phyloP scores from a whole-genome alignment of 495 filamentous ascomycete species.

The Usnea hakonensis region DNA sequence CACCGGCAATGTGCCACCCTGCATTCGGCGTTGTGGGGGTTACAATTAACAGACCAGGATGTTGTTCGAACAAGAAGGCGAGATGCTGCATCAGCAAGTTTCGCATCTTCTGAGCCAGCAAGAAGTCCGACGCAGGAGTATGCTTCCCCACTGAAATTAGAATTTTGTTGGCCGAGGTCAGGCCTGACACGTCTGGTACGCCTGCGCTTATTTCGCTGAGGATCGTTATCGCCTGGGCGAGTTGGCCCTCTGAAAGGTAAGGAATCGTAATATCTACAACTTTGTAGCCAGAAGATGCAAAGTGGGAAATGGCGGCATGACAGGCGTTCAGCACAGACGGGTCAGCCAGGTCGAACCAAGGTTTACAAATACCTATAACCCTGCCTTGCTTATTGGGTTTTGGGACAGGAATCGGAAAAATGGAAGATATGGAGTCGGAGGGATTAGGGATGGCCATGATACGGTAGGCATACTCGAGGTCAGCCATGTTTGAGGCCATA shows the following conservation, averaged over 20 bases:
- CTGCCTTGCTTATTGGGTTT: constrained; percentile 31
- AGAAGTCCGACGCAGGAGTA: constrained; percentile 60
- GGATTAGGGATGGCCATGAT: constrained; percentile 67
- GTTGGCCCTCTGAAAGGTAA: constrained; percentile 62
- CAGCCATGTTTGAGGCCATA: constrained; percentile 66
- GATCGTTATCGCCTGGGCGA: constrained; percentile 75
- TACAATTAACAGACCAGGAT: constrained; percentile 73
- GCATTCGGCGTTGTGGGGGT: constrained; percentile 71
- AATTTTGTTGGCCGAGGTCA: constrained; percentile 69
- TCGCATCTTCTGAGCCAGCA: constrained; percentile 67
- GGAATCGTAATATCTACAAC: constrained; percentile 69
- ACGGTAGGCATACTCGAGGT: constrained; percentile 77
- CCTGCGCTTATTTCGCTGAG: constrained; percentile 56
- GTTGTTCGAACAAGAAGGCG: constrained; percentile 55
- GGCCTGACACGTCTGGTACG: constrained; percentile 33
- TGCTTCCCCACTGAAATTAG: constrained; percentile 56
- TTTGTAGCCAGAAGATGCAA: constrained; percentile 53
- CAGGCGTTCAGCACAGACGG: constrained; percentile 54
- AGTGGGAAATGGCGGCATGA: constrained; percentile 53
- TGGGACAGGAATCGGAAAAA: constrained; percentile 43
- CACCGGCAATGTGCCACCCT: constrained; percentile 58
- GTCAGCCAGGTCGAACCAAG: constrained; percentile 68
- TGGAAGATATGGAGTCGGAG: constrained; percentile 37
- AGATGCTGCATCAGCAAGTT: constrained; percentile 78
- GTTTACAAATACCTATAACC: constrained; percentile 61